Base-by-base conservation (phyloP, 345 rosid species). In the Garcia nutans region DNA sequence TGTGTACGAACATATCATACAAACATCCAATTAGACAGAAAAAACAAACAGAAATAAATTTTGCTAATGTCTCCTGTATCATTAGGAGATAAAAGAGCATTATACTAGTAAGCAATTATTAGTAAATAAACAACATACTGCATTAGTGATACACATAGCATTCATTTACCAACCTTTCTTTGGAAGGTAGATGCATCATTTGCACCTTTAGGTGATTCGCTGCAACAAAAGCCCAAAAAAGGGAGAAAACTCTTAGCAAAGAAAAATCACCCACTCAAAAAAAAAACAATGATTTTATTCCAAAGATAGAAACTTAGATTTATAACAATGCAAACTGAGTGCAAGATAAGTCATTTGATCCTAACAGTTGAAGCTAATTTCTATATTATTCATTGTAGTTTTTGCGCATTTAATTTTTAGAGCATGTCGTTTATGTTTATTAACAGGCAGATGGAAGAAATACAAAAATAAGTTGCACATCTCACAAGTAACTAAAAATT, bases 131-230 rank as follows among this genome's bases (percentile, higher is more conserved):
- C 5, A 26, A 69, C 7, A 44, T 17, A 69, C 22, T 41, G 5
- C 17, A 24, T 28, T 31, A 22, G 15, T 57, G 60, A 70, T 37
- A 24, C 56, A 49, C 22, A 59, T 11, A 37, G 1, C 1, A 70
- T 6, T 59, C 55, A 26, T 65, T 47, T 13, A 78, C 84, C 70
- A 77, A 93, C 99, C 99, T 96, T 96, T 84, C 97, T 91, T 82
- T 96, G 98, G 88, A 96, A 96, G 65, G 98, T 93, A 71, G 98
- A 93, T 70, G 97, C 98, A 87, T 93, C 98, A 86, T 90, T 93
- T 80, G 97, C 93, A 68, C 99, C 99, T 84, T 92, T 90, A 23
- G 97, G 98, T 70, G 98, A 90, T 87, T 96, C 99, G 85, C 99
- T 96, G 86, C 86, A 85, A 79, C 72, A 77, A 52, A 83, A 64